Evolutionary conservation across 2,329 filamentous ascomycete species (phyloP).

Genomic region (Hymenoscyphus occultus): DNA sequence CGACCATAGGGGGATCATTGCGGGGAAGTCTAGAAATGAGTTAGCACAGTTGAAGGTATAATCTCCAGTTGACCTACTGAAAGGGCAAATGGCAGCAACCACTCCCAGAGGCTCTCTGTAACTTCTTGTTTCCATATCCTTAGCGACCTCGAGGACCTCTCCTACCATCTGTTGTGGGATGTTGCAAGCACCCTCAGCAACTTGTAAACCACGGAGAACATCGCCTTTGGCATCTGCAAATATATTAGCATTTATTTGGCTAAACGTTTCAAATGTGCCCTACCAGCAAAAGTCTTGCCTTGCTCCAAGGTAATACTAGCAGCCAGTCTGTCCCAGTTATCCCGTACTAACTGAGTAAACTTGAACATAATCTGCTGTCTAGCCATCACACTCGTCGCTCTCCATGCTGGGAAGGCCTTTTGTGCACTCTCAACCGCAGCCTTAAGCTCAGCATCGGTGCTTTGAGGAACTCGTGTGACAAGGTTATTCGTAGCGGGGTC

Average conservation of each 20-base stretch:
- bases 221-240: constrained; percentile 69
- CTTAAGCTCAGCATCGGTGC: constrained; percentile 72
- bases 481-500: constrained; percentile 85
- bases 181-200: constrained; percentile 77
- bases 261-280: constrained; percentile 1
- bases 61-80: constrained; percentile 55
- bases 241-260: background rate
- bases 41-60: constrained; percentile 15
- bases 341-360: constrained; percentile 73
- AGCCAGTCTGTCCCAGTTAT: constrained; percentile 82
- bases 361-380: constrained; percentile 87
- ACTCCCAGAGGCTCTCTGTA: constrained; percentile 81
- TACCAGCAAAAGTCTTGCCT: constrained; percentile 74
- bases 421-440: constrained; percentile 72
- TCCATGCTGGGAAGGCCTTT: constrained; percentile 74
- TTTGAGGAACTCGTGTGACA: constrained; percentile 78
- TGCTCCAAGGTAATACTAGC: constrained; percentile 85
- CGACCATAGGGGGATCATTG: constrained; percentile 91
- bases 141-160: constrained; percentile 79
- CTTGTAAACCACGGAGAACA: constrained; percentile 77
- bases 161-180: constrained; percentile 81
- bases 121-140: constrained; percentile 84
- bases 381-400: constrained; percentile 65
- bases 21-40: constrained; percentile 66
- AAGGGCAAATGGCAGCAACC: constrained; percentile 80